Evolutionary conservation across 768 basidiomycete genomes (phyloP), one percentile per base, ranked within the genome.

Genomic region (Trametes sanguinea): DNA sequence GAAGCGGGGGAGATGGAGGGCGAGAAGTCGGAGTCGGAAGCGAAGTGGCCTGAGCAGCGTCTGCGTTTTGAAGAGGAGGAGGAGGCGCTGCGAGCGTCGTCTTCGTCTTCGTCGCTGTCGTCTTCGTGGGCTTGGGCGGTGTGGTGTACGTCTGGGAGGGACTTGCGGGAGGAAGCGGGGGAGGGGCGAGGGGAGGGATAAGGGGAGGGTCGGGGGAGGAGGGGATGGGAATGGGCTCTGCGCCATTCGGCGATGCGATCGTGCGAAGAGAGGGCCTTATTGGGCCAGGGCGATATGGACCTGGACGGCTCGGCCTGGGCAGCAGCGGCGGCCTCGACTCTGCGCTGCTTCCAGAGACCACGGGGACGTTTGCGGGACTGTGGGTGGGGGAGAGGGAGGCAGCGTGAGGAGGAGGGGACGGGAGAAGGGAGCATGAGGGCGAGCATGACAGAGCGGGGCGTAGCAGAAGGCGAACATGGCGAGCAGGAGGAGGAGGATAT

Each of bases 321-420:
- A 37, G 62, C 7, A 33, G 10, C 14, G 44, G 62, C 59, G 43
- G 55, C 55, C 55, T 57, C 43, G 33, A 48, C 47, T 16, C 64
- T 57, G 51, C 68, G 69, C 51, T 66, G 65, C 35, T 68, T 69
- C 71, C 71, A 72, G 65, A 72, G 67, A 30, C 71, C 71, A 54
- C 71, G 65, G 35, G 69, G 71, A 8, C 69, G 69, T 56, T 71
- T 71, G 68, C 46, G 65, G 11, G 65, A 45, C 45, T 44, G 53
- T 33, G 27, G 46, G 35, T 46, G 50, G 54, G 46, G 48, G 45
- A 35, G 45, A 22, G 54, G 40, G 50, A 39, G 54, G 42, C 37
- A 1, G 48, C 48, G 14, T 30, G 59, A 32, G 13, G 43, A 44
- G 16, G 44, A 11, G 32, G 44, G 50, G 42, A 51, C 50, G 50